A percentile compares a stretch with the other conserved stretches of the same genome.
phyloP scores from a whole-genome alignment of 371 early-diverging fungal genomes.

The Mucor plumbeus region DNA sequence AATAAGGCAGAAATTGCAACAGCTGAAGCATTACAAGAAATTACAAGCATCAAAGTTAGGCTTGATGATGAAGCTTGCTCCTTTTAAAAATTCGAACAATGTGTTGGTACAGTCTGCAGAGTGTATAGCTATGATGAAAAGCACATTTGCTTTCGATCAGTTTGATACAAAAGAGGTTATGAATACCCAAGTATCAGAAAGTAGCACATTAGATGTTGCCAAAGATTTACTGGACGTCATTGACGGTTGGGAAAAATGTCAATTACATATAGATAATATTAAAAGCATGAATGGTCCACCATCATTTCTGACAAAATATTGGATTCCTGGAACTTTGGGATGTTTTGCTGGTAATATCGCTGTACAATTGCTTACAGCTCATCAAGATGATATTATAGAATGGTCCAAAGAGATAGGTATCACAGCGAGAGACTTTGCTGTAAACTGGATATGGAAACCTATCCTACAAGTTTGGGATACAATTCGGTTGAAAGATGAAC shows the following conservation, averaged over 20 bases:
- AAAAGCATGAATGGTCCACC: conserved; percentile 49
- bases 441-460: conserved; percentile 85
- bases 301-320: conserved; percentile 54
- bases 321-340: conserved; percentile 58
- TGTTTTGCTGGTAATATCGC: conserved; percentile 43
- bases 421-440: conserved; percentile 61
- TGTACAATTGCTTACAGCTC: conserved; percentile 38
- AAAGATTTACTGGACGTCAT: conserved; percentile 8
- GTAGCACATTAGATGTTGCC: background rate
- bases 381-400: conserved; percentile 53
- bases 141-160: background rate
- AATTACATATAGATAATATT: background rate
- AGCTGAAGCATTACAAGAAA: background rate
- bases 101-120: background rate
- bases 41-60: conserved; percentile 4
- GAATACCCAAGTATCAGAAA: no score
- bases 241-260: background rate
- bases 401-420: conserved; percentile 50
- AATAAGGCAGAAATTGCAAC: conserved; percentile 3
- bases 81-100: background rate
- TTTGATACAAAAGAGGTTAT: background rate
- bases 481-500: conserved; percentile 79
- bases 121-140: conserved; percentile 8
- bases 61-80: conserved; percentile 5
- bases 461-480: conserved; percentile 75